These are phyloP conservation scores for Aspergillus ibericus DNA, from an alignment of 2,329 filamentous ascomycete species.

Conservation along the genomic window DNA sequence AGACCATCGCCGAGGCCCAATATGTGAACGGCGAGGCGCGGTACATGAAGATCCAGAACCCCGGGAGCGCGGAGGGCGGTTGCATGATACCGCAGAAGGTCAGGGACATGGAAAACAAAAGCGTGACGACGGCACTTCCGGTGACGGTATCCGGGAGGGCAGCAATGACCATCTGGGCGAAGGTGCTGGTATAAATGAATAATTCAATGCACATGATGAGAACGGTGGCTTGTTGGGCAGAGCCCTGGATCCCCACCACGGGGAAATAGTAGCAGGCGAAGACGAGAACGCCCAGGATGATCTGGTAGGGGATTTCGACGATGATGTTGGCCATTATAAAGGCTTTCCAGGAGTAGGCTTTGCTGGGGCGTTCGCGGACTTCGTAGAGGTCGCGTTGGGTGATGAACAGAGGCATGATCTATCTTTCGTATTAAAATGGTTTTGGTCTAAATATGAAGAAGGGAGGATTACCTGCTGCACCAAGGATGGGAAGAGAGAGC, in stretches of 20 bases:
- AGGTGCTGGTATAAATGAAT: constrained; percentile 67
- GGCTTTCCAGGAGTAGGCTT: constrained; percentile 69
- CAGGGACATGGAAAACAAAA: constrained; percentile 11
- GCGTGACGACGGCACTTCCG: constrained; percentile 7
- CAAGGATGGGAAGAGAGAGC: neutral
- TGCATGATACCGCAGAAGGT: constrained; percentile 18
- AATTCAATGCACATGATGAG: constrained; percentile 61
- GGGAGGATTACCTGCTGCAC: constrained; percentile 30
- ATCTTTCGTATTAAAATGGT: no score
- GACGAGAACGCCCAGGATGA: constrained; percentile 55
- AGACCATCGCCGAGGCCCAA: constrained; percentile 21
- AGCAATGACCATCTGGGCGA: constrained; percentile 69
- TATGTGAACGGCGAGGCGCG: constrained; percentile 19
- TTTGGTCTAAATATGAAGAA: no score
- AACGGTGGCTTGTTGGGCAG: constrained; percentile 45
- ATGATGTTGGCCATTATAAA: constrained; percentile 69
- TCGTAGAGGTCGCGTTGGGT: constrained; percentile 58
- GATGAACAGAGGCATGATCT: constrained; percentile 59
- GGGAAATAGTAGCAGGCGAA: constrained; percentile 66
- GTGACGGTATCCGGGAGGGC: constrained; percentile 6
- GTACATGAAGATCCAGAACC: constrained; percentile 19
- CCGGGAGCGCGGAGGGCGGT: constrained; percentile 9
- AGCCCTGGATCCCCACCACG: constrained; percentile 27
- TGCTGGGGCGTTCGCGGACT: constrained; percentile 59
- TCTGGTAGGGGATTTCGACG: constrained; percentile 57